These are phyloP conservation scores for Leccinum imitatum DNA, from an alignment of 768 basidiomycete genomes.

Conservation along the genomic window DNA sequence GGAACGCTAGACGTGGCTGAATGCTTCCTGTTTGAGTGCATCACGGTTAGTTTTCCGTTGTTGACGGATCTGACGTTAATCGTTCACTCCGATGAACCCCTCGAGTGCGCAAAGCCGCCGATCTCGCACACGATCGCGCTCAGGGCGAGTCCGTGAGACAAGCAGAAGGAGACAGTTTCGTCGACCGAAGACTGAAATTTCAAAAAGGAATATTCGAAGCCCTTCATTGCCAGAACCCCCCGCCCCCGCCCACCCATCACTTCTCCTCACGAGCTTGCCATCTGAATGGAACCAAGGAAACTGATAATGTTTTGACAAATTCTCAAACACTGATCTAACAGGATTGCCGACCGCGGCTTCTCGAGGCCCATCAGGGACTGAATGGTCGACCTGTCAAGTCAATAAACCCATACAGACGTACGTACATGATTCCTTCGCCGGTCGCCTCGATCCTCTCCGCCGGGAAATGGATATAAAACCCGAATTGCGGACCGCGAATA, in stretches of 20 bases:
- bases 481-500: constrained; percentile 12
- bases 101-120: neutral
- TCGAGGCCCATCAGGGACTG: neutral
- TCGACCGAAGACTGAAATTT: neutral
- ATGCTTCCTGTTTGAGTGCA: neutral
- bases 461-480: neutral
- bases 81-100: neutral
- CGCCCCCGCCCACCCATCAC: neutral
- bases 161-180: neutral
- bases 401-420: neutral
- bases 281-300: neutral
- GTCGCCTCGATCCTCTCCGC: neutral
- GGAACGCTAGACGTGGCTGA: neutral
- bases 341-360: neutral
- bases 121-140: neutral
- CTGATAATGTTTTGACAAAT: neutral
- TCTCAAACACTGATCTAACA: neutral
- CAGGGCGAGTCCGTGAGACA: neutral
- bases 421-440: neutral
- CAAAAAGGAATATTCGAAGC: neutral
- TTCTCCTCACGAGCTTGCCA: neutral
- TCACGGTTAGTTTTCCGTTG: neutral
- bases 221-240: neutral
- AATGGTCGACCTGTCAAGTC: neutral
- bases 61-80: neutral